phyloP scores from a whole-genome alignment of 352 stramenopile species.

The Aphanomyces invadans region DNA sequence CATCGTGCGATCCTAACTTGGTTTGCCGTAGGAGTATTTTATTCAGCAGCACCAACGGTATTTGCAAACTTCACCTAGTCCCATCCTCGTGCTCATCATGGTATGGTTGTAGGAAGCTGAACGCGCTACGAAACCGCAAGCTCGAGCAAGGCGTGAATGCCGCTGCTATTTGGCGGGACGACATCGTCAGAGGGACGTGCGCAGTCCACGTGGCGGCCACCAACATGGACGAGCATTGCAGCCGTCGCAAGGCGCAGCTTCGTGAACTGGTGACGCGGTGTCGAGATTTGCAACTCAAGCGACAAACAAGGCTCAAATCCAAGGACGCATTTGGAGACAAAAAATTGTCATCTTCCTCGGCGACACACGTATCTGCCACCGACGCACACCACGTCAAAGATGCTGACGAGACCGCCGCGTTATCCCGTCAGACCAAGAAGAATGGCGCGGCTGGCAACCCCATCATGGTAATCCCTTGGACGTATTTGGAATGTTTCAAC shows the following conservation, averaged over 20 bases:
- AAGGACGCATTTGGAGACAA: background rate
- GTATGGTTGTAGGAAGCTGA: conserved; percentile 5
- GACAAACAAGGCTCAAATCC: background rate
- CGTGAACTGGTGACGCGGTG: conserved; percentile 4
- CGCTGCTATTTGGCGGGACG: background rate
- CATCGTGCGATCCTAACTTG: background rate
- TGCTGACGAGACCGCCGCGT: too few relatives aligned
- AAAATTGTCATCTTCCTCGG: background rate
- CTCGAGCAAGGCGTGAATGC: background rate
- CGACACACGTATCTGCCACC: too few relatives aligned
- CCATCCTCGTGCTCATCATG: background rate
- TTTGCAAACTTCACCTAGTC: too few relatives aligned
- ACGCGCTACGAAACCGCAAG: background rate
- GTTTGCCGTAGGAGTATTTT: conserved; percentile 17
- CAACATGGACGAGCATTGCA: background rate
- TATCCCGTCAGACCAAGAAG: too few relatives aligned
- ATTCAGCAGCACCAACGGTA: conserved; percentile 12
- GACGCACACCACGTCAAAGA: too few relatives aligned
- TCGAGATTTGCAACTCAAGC: conserved; percentile 12
- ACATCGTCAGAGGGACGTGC: background rate
- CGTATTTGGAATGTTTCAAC: too few relatives aligned
- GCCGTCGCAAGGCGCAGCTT: background rate
- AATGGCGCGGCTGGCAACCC: conserved; percentile 2
- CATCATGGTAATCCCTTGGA: conserved; percentile 5
- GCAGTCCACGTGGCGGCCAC: background rate